Evolutionary conservation across 2,329 filamentous ascomycete genomes (phyloP).

Genomic region (Iodosphaeria phyllophila): DNA sequence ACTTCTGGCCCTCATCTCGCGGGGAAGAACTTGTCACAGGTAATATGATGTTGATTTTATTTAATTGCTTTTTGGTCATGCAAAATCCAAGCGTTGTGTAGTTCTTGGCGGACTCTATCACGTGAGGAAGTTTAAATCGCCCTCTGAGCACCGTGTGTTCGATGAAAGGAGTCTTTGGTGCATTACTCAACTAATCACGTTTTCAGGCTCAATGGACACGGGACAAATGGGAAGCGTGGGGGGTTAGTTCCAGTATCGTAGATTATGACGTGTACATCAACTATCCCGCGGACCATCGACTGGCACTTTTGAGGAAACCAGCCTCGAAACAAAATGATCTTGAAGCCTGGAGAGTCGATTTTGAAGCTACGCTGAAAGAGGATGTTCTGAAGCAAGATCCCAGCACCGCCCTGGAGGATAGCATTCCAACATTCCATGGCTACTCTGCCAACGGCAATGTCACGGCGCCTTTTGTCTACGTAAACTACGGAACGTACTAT

Average conservation of each 20-base stretch:
- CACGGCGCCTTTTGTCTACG: slow-evolving; percentile 70
- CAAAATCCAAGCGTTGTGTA: too few relatives aligned
- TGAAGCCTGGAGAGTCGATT: slow-evolving; percentile 41
- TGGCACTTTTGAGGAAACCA: slow-evolving; percentile 46
- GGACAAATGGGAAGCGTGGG: slow-evolving; percentile 55
- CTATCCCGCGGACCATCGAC: slow-evolving; percentile 51
- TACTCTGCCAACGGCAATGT: slow-evolving; percentile 89
- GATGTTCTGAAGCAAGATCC: slow-evolving; percentile 70
- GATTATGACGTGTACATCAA: slow-evolving; percentile 65
- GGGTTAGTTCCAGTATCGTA: slow-evolving; percentile 42
- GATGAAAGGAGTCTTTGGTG: too few relatives aligned
- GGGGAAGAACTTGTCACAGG: slow-evolving; percentile 59
- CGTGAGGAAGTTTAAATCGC: too few relatives aligned
- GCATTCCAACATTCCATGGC: slow-evolving; percentile 83
- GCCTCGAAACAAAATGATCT: slow-evolving; percentile 13
- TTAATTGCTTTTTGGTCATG: slow-evolving; percentile 3
- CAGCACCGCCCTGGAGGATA: slow-evolving; percentile 51
- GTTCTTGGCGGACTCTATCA: too few relatives aligned
- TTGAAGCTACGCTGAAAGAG: slow-evolving; percentile 66
- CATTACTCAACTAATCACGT: too few relatives aligned
- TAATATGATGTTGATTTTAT: slow-evolving; percentile 8
- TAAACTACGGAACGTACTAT: slow-evolving; percentile 74
- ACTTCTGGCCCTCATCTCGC: slow-evolving; percentile 59
- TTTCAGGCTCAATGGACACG: slow-evolving; percentile 51
- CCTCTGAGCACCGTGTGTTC: not conserved